phyloP scores from a whole-genome alignment of 2,329 filamentous ascomycete species.

The Colletotrichum melonis region DNA sequence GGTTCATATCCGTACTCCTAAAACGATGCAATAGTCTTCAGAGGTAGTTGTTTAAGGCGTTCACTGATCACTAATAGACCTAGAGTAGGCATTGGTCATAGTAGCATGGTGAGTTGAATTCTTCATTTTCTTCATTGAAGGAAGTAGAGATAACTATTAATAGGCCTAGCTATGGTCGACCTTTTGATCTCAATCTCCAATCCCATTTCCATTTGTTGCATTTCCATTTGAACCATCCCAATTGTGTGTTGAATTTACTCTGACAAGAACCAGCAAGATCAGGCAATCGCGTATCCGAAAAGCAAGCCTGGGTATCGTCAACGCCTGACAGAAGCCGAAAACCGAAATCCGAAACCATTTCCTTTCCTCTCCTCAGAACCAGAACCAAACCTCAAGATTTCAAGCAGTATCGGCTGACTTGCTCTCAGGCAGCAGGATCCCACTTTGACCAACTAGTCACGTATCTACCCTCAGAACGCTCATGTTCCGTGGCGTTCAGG shows the following conservation, averaged over 20 bases:
- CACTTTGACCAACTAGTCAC: slow-evolving; percentile 29
- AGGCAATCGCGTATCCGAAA: slow-evolving; percentile 5
- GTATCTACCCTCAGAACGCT: slow-evolving; percentile 9
- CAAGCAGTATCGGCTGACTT: background rate
- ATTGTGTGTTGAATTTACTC: slow-evolving; percentile 7
- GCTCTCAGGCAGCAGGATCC: slow-evolving; percentile 12
- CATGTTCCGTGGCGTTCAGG: slow-evolving; percentile 19
- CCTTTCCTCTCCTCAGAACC: background rate
- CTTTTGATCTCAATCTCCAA: slow-evolving; percentile 4
- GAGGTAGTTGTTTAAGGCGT: background rate
- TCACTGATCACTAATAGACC: background rate
- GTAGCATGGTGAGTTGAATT: background rate
- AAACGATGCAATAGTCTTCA: background rate
- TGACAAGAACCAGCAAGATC: slow-evolving; percentile 14
- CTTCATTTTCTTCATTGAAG: background rate
- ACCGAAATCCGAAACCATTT: background rate
- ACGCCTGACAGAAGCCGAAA: slow-evolving; percentile 19
- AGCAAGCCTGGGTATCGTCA: slow-evolving; percentile 30
- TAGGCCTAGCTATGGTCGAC: slow-evolving; percentile 20
- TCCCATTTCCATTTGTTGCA: background rate
- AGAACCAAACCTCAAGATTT: background rate
- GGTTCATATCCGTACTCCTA: background rate
- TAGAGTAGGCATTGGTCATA: background rate
- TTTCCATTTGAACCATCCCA: background rate
- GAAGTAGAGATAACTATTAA: slow-evolving; percentile 11